A percentile compares a stretch with the other conserved stretches of the same genome.
Evolutionary conservation across 768 basidiomycete genomes (phyloP).

Genomic region (Phylloporus rhodoxanthus): DNA sequence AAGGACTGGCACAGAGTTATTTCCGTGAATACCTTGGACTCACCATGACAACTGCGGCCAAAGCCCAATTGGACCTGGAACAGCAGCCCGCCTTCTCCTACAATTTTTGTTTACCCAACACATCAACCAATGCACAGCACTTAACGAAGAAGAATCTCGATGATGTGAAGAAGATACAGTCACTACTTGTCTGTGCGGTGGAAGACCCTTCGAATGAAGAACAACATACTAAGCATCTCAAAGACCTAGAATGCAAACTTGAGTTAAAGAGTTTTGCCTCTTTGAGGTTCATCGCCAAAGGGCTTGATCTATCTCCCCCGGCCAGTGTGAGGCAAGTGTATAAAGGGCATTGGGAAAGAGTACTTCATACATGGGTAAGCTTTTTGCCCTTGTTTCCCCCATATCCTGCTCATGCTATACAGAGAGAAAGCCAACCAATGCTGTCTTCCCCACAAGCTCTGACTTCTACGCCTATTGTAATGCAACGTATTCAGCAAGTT

Average conservation of each 20-base stretch:
- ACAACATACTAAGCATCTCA: no score
- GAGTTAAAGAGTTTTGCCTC: background rate
- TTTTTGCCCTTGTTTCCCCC: no score
- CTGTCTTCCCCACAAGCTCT: background rate
- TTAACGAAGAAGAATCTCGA: background rate
- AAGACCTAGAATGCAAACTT: background rate
- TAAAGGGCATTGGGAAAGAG: background rate
- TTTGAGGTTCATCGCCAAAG: background rate
- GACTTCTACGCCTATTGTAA: background rate
- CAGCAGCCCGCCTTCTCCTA: background rate
- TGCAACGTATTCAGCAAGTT: background rate
- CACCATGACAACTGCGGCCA: background rate
- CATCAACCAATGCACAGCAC: no score
- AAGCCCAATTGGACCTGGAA: background rate
- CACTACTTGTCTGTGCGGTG: background rate
- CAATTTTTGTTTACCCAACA: background rate
- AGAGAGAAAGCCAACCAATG: background rate
- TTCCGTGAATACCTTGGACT: background rate
- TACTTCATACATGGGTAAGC: background rate
- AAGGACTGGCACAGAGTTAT: constrained; percentile 2
- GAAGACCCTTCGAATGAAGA: no score
- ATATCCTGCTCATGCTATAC: no score
- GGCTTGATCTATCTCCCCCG: background rate
- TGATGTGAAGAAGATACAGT: background rate
- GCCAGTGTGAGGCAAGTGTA: background rate